Base-by-base conservation (phyloP, 768 basidiomycete genomes). In the Sutorius australiensis region DNA sequence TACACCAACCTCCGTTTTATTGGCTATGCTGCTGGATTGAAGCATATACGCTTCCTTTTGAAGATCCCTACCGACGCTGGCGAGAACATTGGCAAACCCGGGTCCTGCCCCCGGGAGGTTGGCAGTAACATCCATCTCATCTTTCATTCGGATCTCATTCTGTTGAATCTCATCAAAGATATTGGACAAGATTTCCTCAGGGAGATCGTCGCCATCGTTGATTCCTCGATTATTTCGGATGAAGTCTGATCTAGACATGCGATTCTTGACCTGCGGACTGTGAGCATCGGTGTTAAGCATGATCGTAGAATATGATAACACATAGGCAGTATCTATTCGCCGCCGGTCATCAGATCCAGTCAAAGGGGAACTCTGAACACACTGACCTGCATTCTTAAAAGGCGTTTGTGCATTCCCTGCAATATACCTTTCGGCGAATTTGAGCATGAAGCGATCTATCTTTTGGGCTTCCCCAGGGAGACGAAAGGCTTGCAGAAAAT, bases 91-190 rank as follows among this genome's bases (percentile, higher is more conserved):
- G 1, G 91, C 87, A 33, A 97, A 70, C 12, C 94, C 93, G 19
- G 90, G 82, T 3, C 81, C 81, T 31, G 77, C 51, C 5, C 75
- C 63, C 9, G 74, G 68, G 21, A 81, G 62, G 54, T 50, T 67
- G 21, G 55, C 36, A 7, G 74, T 73, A 28, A 80, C 75, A 61
- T 95, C 94, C 24, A 93, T 74, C 73, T 99, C 95, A 63, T 98
- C 97, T 72, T 98, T 98, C 97, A 99, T 98, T 63, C 91, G 81
- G 61, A 99, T 98, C 69, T 99, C 97, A 61, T 97, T 94, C 39
- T 69, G 76, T 51, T 83, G 81, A 59, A 99, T 98, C 39, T 98
- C 92, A 61, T 98, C 93, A 67, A 81, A 99, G 56, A 98, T 89
- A 19, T 72, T 73, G 5, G 75, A 77, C 39, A 98, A 68, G 37